A percentile compares a stretch with the other conserved stretches of the same genome.
phyloP scores from a whole-genome alignment of 495 filamentous ascomycete species.

The Hypoxylon perforatum region DNA sequence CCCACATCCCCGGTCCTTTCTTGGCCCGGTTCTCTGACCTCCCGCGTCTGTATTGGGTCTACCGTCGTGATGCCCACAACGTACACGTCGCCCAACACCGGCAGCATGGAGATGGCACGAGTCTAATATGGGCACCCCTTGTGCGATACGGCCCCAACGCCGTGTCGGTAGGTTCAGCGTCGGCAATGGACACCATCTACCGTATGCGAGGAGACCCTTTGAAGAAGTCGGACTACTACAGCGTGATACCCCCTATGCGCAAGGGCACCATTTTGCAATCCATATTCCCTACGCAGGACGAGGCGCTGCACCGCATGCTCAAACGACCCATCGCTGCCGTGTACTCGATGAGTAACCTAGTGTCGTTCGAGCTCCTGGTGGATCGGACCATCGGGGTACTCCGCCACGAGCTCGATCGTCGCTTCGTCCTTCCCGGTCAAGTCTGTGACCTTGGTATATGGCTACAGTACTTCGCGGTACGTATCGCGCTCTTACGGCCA shows the following conservation, averaged over 20 bases:
- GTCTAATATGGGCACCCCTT: background rate
- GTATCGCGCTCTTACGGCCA: background rate
- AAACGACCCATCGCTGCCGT: slow-evolving; percentile 51
- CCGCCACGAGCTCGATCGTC: slow-evolving; percentile 48
- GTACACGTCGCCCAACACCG: background rate
- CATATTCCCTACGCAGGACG: slow-evolving; percentile 51
- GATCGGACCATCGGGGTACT: slow-evolving; percentile 36
- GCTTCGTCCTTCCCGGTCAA: slow-evolving; percentile 43
- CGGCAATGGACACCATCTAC: slow-evolving; percentile 10
- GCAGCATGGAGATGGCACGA: background rate
- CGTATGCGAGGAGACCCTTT: slow-evolving; percentile 8
- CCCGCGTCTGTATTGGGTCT: slow-evolving; percentile 6
- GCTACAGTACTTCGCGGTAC: slow-evolving; percentile 58
- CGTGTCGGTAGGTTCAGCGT: slow-evolving; percentile 6
- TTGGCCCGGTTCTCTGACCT: slow-evolving; percentile 14
- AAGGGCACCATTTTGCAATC: slow-evolving; percentile 45
- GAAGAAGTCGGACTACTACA: slow-evolving; percentile 48
- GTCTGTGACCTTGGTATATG: slow-evolving; percentile 47
- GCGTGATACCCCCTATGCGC: slow-evolving; percentile 24
- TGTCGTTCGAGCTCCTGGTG: slow-evolving; percentile 20
- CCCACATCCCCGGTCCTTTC: slow-evolving; percentile 21
- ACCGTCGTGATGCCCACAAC: background rate
- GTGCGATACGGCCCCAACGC: slow-evolving; percentile 12
- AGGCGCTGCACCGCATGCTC: slow-evolving; percentile 49
- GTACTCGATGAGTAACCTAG: slow-evolving; percentile 54